phyloP scores from a whole-genome alignment of 768 basidiomycete genomes.

The Mycena pura region DNA sequence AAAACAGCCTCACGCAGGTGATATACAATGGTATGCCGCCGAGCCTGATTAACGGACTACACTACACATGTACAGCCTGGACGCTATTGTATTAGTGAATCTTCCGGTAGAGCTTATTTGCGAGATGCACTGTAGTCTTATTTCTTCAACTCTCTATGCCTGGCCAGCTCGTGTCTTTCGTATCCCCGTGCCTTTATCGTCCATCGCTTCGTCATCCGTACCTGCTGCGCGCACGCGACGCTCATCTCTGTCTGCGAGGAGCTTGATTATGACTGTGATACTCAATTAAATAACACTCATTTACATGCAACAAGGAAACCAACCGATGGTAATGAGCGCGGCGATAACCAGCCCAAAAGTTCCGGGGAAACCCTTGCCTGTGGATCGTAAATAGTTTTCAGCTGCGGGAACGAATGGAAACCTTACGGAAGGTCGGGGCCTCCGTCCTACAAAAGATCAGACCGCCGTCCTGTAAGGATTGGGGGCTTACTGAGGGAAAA shows the following conservation, averaged over 20 bases:
- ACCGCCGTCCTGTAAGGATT: not conserved
- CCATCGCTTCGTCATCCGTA: constrained; percentile 1
- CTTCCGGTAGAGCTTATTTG: no score
- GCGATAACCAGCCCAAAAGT: constrained; percentile 36
- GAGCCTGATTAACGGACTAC: no score
- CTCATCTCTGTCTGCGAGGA: constrained; percentile 31
- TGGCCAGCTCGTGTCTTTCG: no score
- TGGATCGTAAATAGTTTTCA: not conserved
- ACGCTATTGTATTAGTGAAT: no score
- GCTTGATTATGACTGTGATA: constrained; percentile 30
- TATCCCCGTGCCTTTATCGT: constrained; percentile 7
- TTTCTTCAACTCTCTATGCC: no score
- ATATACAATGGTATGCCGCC: no score
- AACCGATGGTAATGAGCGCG: constrained; percentile 29
- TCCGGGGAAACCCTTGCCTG: constrained; percentile 32
- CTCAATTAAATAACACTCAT: not conserved
- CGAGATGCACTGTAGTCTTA: no score
- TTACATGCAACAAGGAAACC: not conserved
- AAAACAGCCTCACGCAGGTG: no score
- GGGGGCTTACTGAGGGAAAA: constrained; percentile 33
- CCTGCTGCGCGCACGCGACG: constrained; percentile 8
- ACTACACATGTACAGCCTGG: no score
- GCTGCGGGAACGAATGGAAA: not conserved
- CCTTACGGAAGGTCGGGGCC: constrained; percentile 24
- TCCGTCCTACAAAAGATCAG: constrained; percentile 1